Conservation (phyloP, 2,329 filamentous ascomycete genomes). For the Diaporthe helianthi region DNA sequence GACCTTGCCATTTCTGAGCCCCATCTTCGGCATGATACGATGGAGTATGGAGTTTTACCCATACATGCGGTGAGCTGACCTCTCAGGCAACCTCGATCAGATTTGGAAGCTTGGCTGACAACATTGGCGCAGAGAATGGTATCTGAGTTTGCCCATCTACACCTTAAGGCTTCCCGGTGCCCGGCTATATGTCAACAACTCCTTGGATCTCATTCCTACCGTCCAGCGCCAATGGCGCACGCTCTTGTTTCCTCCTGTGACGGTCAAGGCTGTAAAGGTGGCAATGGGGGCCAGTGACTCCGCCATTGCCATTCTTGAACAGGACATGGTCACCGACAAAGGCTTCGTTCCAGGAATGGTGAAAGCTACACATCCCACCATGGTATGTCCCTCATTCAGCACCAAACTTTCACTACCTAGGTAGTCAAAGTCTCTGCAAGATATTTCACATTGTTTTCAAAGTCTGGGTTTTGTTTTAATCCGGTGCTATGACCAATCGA, state of each 20-base stretch:
- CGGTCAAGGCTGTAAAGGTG: constrained; percentile 4
- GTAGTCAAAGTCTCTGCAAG: too few species aligned
- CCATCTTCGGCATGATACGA: not conserved
- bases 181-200: constrained; percentile 17
- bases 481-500: too few species aligned
- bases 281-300: constrained; percentile 34
- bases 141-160: constrained; percentile 9
- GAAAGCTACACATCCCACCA: constrained; percentile 31
- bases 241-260: not conserved
- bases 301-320: constrained; percentile 24
- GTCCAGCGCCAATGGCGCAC: constrained; percentile 23
- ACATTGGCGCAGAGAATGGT: not conserved
- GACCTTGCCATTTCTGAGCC: not conserved
- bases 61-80: not conserved
- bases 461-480: too few species aligned
- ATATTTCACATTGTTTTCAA: too few species aligned
- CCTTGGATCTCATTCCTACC: constrained; percentile 59
- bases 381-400: not conserved
- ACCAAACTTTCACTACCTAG: too few species aligned
- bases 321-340: constrained; percentile 32
- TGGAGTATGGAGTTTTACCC: not conserved
- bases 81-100: too few species aligned
- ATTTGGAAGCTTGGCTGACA: too few species aligned
- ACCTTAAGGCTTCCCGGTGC: constrained; percentile 8
- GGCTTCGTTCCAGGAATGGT: constrained; percentile 35